Evolutionary conservation across 2,329 filamentous ascomycete species (phyloP).

Genomic region (Curvularia sp.): DNA sequence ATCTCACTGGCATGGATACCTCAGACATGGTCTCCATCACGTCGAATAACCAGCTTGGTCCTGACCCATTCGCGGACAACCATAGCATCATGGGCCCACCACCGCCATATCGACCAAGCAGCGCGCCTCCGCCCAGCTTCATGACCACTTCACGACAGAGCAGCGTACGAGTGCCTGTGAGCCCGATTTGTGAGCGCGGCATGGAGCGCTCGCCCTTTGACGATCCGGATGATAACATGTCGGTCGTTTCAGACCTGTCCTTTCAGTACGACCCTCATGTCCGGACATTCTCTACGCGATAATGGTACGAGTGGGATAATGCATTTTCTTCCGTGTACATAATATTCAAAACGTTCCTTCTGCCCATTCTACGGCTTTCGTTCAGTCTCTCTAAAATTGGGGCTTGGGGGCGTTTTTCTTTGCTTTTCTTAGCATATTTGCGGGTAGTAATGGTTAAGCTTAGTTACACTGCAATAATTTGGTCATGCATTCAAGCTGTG

Average conservation of each 20-base stretch:
- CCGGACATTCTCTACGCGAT: not conserved
- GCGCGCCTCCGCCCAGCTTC: constrained; percentile 38
- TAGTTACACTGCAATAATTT: not conserved
- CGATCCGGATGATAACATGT: constrained; percentile 42
- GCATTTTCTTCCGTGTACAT: constrained; percentile 17
- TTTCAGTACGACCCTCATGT: constrained; percentile 31
- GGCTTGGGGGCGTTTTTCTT: not conserved
- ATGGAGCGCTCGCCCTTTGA: constrained; percentile 45
- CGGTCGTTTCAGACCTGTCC: constrained; percentile 42
- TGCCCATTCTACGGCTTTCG: constrained; percentile 15
- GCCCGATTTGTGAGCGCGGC: constrained; percentile 27
- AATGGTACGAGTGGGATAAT: not conserved
- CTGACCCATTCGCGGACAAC: constrained; percentile 43
- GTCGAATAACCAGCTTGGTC: constrained; percentile 31
- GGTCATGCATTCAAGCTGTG: not conserved
- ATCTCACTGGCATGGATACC: constrained; percentile 50
- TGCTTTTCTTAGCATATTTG: not conserved
- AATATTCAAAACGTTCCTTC: not conserved
- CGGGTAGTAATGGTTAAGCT: not conserved
- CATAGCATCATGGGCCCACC: constrained; percentile 43
- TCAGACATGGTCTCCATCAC: constrained; percentile 46
- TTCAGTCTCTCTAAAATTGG: not conserved
- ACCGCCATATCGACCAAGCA: constrained; percentile 48
- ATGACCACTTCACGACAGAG: constrained; percentile 42
- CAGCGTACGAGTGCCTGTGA: constrained; percentile 34